These are phyloP conservation scores for Trichophaea hybrida DNA, from an alignment of 2,329 filamentous ascomycete species.

Conservation along the genomic window DNA sequence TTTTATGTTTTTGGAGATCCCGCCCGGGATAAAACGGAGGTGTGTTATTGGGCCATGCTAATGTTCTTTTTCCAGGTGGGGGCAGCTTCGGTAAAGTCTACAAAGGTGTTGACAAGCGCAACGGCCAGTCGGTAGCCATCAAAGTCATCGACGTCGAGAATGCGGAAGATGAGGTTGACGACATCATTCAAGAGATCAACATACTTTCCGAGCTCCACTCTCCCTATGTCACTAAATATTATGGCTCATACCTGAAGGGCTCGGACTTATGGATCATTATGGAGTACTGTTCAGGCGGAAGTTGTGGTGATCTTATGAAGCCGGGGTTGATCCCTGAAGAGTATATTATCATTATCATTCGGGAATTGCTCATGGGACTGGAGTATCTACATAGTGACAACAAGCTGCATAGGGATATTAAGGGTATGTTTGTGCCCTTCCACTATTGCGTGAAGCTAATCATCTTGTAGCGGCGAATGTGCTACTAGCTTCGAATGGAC, in stretches of 20 bases:
- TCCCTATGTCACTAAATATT: slow-evolving; percentile 93
- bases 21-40: background rate
- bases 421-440: slow-evolving; percentile 42
- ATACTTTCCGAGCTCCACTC: slow-evolving; percentile 93
- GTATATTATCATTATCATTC: slow-evolving; percentile 89
- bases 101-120: slow-evolving; percentile 92
- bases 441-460: background rate
- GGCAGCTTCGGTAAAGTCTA: slow-evolving; percentile 98
- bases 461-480: slow-evolving; percentile 65
- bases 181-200: slow-evolving; percentile 97
- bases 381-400: slow-evolving; percentile 91
- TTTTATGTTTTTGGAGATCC: background rate
- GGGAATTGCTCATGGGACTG: slow-evolving; percentile 75
- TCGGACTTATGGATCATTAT: slow-evolving; percentile 98
- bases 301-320: slow-evolving; percentile 91
- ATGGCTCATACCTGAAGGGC: slow-evolving; percentile 90
- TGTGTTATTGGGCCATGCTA: background rate
- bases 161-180: slow-evolving; percentile 96
- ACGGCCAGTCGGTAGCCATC: slow-evolving; percentile 87
- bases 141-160: slow-evolving; percentile 98
- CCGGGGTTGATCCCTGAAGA: slow-evolving; percentile 82
- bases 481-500: slow-evolving; percentile 72
- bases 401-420: slow-evolving; percentile 92
- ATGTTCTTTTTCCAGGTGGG: slow-evolving; percentile 46
- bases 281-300: slow-evolving; percentile 96